Evolutionary conservation across 2,329 filamentous ascomycete species (phyloP).

Genomic region (Fusarium sp.): DNA sequence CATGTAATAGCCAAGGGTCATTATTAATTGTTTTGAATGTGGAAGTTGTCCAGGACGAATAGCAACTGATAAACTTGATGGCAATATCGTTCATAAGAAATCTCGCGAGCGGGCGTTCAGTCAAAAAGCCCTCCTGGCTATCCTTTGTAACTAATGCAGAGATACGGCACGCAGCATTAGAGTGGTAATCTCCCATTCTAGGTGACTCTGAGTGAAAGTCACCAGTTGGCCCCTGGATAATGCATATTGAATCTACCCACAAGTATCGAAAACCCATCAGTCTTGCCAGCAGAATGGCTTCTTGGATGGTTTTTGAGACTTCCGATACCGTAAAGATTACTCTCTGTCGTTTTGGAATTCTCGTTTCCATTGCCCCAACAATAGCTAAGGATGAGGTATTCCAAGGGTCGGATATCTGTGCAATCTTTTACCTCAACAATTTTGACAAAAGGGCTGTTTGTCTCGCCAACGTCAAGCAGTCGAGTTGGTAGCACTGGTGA

Average conservation of each 20-base stretch:
- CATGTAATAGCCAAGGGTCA: no score
- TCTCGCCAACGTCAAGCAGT: no score
- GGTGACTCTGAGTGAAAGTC: accelerated
- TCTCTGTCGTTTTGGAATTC: background rate
- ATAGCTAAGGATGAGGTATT: background rate
- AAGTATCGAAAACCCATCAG: background rate
- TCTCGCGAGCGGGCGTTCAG: background rate
- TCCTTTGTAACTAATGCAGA: accelerated
- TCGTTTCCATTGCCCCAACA: background rate
- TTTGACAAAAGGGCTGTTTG: no score
- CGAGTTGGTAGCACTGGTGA: no score
- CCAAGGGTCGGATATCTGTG: no score
- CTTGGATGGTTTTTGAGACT: background rate
- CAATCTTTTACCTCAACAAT: no score
- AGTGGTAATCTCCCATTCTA: background rate
- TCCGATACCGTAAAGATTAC: accelerated
- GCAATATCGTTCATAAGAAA: accelerated
- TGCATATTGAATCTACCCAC: background rate
- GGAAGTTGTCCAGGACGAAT: no score
- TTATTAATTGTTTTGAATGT: no score
- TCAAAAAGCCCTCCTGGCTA: background rate
- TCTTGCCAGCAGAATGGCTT: background rate
- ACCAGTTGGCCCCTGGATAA: background rate
- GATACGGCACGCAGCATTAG: accelerated
- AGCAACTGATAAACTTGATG: no score